Percentiles rank a stretch among this genome's conserved stretches.
phyloP scores from a whole-genome alignment of 2,329 filamentous ascomycete species.

The Lachnellula subtilissima region DNA sequence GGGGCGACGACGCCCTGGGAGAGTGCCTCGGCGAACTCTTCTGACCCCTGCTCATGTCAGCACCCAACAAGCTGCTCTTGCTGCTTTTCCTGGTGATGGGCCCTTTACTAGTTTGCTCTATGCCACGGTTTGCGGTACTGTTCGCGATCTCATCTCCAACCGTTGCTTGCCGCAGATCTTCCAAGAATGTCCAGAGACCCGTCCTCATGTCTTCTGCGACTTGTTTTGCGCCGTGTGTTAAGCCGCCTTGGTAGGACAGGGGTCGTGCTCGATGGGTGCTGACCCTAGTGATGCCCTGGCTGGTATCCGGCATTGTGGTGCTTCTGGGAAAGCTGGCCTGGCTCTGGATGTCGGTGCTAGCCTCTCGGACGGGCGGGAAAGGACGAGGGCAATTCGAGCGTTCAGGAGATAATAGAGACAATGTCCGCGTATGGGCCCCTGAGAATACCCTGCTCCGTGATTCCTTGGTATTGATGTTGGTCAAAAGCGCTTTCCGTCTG shows the following conservation, averaged over 20 bases:
- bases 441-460: slow-evolving; percentile 60
- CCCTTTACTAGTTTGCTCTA: slow-evolving; percentile 23
- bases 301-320: slow-evolving; percentile 30
- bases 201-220: slow-evolving; percentile 72
- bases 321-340: slow-evolving; percentile 18
- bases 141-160: slow-evolving; percentile 86
- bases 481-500: slow-evolving; percentile 63
- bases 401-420: slow-evolving; percentile 75
- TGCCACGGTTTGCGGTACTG: slow-evolving; percentile 36
- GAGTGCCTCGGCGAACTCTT: slow-evolving; percentile 8
- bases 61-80: slow-evolving; percentile 28
- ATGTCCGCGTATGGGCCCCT: slow-evolving; percentile 56
- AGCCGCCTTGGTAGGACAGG: slow-evolving; percentile 29
- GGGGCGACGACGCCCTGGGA: slow-evolving; percentile 19
- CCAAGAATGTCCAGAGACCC: slow-evolving; percentile 89
- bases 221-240: slow-evolving; percentile 30
- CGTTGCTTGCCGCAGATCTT: slow-evolving; percentile 91
- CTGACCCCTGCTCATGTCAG: slow-evolving; percentile 15
- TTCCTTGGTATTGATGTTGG: slow-evolving; percentile 41
- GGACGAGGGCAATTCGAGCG: slow-evolving; percentile 24
- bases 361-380: slow-evolving; percentile 33
- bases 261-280: slow-evolving; percentile 26
- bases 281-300: slow-evolving; percentile 24
- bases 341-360: slow-evolving; percentile 30
- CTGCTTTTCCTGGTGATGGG: slow-evolving; percentile 33